Evolutionary conservation across 2,329 filamentous ascomycete genomes (phyloP).

Genomic region (Verticillium nubilum): DNA sequence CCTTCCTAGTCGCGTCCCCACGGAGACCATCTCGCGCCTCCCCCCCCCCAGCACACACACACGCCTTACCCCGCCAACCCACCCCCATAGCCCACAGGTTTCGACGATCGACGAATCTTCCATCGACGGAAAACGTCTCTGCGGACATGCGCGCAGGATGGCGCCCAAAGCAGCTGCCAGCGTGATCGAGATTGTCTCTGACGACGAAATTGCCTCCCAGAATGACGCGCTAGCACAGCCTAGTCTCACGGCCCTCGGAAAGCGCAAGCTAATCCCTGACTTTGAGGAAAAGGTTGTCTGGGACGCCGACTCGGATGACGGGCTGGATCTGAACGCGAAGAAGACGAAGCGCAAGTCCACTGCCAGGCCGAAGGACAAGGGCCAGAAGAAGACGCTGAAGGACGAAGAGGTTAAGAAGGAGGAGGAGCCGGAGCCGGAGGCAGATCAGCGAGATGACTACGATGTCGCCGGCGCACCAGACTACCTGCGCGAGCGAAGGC

Average conservation of each 20-base stretch:
- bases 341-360: slow-evolving; percentile 49
- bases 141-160: neutral
- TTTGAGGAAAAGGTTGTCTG: slow-evolving; percentile 41
- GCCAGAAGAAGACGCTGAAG: slow-evolving; percentile 28
- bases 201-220: slow-evolving; percentile 2
- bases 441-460: slow-evolving; percentile 22
- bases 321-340: slow-evolving; percentile 43
- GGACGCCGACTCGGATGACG: slow-evolving; percentile 55
- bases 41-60: neutral
- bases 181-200: neutral
- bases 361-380: slow-evolving; percentile 32
- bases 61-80: neutral
- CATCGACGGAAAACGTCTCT: neutral
- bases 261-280: slow-evolving; percentile 30
- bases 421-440: slow-evolving; percentile 16
- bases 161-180: neutral
- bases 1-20: neutral
- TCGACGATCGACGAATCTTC: too few species aligned
- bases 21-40: neutral
- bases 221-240: neutral
- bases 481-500: slow-evolving; percentile 65
- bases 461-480: slow-evolving; percentile 61
- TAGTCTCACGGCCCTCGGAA: slow-evolving; percentile 15
- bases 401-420: slow-evolving; percentile 14
- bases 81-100: neutral